Evolutionary conservation across 225 moss, liverwort and hornwort genomes (phyloP).

Genomic region (Rhytidiadelphus loreus): DNA sequence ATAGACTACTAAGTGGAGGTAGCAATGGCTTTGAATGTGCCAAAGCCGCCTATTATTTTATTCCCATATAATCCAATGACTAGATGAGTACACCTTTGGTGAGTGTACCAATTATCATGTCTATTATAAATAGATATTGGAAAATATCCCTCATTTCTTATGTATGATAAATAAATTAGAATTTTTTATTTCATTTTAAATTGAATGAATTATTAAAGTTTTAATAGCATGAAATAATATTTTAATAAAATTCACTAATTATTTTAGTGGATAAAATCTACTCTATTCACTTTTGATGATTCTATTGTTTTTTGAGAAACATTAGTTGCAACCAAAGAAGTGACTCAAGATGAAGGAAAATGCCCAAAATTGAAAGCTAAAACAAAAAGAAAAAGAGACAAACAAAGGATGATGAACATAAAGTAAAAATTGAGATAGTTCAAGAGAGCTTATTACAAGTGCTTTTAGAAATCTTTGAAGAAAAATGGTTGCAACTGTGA

Average conservation of each 20-base stretch:
- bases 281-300: background rate
- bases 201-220: background rate
- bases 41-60: background rate
- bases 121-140: fast-evolving
- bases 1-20: background rate
- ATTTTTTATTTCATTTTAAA: background rate
- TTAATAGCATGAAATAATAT: background rate
- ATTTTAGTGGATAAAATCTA: background rate
- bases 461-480: background rate
- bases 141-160: too few relatives aligned
- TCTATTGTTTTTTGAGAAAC: background rate
- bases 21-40: background rate
- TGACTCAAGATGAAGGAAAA: background rate
- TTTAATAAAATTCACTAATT: background rate
- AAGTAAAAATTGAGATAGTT: background rate
- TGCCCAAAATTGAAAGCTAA: background rate
- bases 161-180: background rate
- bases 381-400: background rate
- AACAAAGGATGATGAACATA: fast-evolving
- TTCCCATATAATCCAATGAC: background rate
- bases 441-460: background rate
- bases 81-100: background rate
- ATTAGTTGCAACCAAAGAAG: background rate
- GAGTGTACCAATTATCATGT: fast-evolving
- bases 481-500: background rate